Evolutionary conservation across 345 rosid genomes (phyloP), one percentile per base, ranked within the genome.

Genomic region (Gossypium ekmanianum): DNA sequence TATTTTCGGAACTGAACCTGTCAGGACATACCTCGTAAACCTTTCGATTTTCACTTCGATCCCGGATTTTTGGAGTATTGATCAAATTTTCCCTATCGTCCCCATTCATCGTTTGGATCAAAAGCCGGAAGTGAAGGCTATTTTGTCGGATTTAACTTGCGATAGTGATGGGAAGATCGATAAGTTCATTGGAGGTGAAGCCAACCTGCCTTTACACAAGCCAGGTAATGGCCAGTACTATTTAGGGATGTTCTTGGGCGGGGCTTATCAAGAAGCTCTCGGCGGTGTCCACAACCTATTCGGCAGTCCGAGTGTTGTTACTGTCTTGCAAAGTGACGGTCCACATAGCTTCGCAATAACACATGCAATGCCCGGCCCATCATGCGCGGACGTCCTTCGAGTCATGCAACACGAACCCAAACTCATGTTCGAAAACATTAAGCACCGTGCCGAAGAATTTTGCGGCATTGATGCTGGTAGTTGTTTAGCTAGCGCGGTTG

Each of bases 251-350:
- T 93, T 96, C 72, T 84, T 96, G 79, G 98, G 97, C 18, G 99
- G 99, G 79, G 99, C 99, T 77, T 96, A 96, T 39, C 94, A 96
- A 86, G 98, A 96, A 86, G 99, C 98, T 47, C 89, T 96, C 62
- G 98, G 99, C 51, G 98, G 99, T 76, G 77, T 90, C 56, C 99
- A 96, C 84, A 96, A 96, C 86, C 69, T 96, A 78, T 96, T 93
- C 27, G 94, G 99, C 3, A 91, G 97, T 39, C 99, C 98, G 6
- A 96, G 98, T 17, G 85, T 93, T 39, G 97, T 96, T 8, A 86
- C 91, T 0, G 95, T 96, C 29, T 87, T 82, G 26, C 99, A 96
- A 87, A 87, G 97, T 16, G 97, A 91, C 77, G 97, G 98, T 29
- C 99, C 99, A 0, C 87, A 93, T 18, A 84, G 97, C 90, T 96